Conservation (phyloP, 2,329 filamentous ascomycete species). For the Ploettnerulaceae sp. region DNA sequence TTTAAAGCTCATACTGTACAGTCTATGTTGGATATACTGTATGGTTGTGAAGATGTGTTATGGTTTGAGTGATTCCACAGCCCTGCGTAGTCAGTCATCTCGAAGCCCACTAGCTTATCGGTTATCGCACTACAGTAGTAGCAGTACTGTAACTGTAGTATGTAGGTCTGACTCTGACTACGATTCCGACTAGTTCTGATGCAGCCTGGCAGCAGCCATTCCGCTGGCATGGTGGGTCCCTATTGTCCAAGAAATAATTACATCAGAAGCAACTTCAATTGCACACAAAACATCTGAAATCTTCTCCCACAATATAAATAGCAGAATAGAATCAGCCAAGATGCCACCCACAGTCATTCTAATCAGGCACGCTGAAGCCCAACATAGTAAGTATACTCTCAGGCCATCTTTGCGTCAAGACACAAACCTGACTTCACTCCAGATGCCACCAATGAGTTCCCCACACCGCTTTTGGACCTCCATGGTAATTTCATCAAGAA, state of each 20-base stretch:
- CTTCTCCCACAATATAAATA: neutral
- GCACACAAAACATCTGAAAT: too few relatives aligned
- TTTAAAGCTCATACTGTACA: conserved; percentile 29
- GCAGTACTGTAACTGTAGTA: too few relatives aligned
- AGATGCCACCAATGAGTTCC: conserved; percentile 33
- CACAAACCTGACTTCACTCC: conserved; percentile 7
- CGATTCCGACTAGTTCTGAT: too few relatives aligned
- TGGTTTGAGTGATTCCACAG: neutral
- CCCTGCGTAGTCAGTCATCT: too few relatives aligned
- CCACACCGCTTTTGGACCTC: conserved; percentile 9
- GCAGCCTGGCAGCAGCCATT: too few relatives aligned
- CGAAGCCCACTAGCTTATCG: too few relatives aligned
- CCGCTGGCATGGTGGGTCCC: too few relatives aligned
- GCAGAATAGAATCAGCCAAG: conserved; percentile 4
- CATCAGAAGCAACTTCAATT: too few relatives aligned
- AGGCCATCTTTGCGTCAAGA: neutral
- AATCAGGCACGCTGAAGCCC: conserved; percentile 40
- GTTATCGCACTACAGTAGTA: too few relatives aligned
- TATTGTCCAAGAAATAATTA: too few relatives aligned
- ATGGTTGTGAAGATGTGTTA: too few relatives aligned
- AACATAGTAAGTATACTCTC: conserved; percentile 36
- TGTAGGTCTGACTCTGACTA: too few relatives aligned
- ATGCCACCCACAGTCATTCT: conserved; percentile 40
- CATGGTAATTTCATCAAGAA: neutral
- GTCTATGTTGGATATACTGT: neutral